Conservation (phyloP, 352 stramenopile species). For the Pythium plurisporium region DNA sequence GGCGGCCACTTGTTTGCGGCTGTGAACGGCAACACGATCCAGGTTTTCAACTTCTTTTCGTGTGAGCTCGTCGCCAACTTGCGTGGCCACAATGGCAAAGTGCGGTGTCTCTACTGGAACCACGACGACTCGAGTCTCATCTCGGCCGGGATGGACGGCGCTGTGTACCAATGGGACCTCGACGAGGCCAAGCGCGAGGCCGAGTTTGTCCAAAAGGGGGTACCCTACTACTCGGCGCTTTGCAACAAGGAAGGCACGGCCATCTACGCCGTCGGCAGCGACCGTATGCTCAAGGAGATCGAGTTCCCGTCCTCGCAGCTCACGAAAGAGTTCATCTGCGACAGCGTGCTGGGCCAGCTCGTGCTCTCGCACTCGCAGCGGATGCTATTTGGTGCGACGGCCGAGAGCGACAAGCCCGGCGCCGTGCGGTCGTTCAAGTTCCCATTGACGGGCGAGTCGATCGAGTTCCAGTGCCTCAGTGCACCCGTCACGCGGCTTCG, state of each 20-base stretch:
- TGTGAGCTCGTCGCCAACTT: constrained; percentile 65
- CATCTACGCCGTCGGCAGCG: constrained; percentile 86
- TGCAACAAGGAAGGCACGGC: constrained; percentile 56
- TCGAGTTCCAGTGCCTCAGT: constrained; percentile 79
- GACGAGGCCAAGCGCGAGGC: constrained; percentile 70
- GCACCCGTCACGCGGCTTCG: constrained; percentile 66
- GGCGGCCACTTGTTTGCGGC: constrained; percentile 90
- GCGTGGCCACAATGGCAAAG: constrained; percentile 75
- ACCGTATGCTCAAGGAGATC: constrained; percentile 88
- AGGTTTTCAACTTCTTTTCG: constrained; percentile 80
- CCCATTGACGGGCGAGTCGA: constrained; percentile 13
- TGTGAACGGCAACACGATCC: constrained; percentile 85
- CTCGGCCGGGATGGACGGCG: constrained; percentile 68
- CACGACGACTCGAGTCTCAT: constrained; percentile 70
- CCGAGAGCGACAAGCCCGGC: constrained; percentile 26
- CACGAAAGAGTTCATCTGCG: constrained; percentile 80
- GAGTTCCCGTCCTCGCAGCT: constrained; percentile 47
- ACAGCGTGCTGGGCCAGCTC: constrained; percentile 80
- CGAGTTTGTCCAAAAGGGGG: constrained; percentile 66
- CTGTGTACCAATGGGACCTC: constrained; percentile 74
- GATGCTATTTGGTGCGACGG: constrained; percentile 87
- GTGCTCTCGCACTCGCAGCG: constrained; percentile 78
- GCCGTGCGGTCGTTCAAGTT: background rate
- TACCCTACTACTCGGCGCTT: constrained; percentile 67
- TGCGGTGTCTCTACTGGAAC: constrained; percentile 76